phyloP scores from a whole-genome alignment of 192 early-diverging fungal species.

The Geranomyces variabilis region DNA sequence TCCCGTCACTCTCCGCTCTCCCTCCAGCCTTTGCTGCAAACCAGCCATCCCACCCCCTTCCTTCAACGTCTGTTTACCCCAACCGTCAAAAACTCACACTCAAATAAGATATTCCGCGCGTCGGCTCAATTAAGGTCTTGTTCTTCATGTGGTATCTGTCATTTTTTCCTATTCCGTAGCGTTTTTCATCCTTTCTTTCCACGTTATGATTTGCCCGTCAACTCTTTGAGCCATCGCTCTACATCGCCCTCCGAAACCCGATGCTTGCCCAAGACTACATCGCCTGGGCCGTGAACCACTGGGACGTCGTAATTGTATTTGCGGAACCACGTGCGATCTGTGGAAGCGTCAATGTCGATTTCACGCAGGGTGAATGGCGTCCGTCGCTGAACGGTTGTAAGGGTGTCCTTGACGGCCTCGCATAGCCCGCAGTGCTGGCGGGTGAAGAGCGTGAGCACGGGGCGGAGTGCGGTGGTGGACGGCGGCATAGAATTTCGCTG shows the following conservation, averaged over 20 bases:
- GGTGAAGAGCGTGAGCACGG: conserved; percentile 37
- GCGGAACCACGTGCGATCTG: conserved; percentile 42
- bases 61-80: neutral
- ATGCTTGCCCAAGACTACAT: conserved; percentile 41
- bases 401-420: conserved; percentile 42
- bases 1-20: too few species aligned
- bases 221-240: neutral
- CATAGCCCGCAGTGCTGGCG: conserved; percentile 55
- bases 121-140: neutral
- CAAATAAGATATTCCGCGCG: neutral
- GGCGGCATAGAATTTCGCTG: neutral
- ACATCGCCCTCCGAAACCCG: conserved; percentile 34
- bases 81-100: neutral
- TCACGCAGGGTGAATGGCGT: conserved; percentile 35
- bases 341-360: conserved; percentile 47
- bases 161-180: too few species aligned
- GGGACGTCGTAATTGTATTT: conserved; percentile 56
- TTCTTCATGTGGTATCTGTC: too few species aligned
- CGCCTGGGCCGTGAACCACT: conserved; percentile 46
- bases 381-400: neutral
- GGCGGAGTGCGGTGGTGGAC: neutral
- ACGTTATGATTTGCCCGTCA: neutral
- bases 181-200: too few species aligned
- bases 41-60: neutral
- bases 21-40: too few species aligned